phyloP scores from a whole-genome alignment of 2,329 filamentous ascomycete species.

The Trichothecium roseum region DNA sequence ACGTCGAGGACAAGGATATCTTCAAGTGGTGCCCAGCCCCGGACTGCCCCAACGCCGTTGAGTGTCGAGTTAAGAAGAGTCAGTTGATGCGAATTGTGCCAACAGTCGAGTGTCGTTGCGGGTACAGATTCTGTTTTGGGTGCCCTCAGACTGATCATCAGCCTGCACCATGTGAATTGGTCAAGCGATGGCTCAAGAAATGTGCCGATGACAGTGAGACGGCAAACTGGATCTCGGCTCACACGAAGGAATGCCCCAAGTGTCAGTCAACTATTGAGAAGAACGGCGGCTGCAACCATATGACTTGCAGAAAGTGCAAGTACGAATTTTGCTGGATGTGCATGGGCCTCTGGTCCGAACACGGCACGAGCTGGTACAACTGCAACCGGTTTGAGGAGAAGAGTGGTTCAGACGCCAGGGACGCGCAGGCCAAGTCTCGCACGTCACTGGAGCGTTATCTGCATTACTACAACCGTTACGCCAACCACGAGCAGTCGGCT shows the following conservation, averaged over 20 bases:
- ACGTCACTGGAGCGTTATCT: conserved; percentile 92
- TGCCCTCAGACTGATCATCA: conserved; percentile 86
- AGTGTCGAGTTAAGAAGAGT: conserved; percentile 80
- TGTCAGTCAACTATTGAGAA: conserved; percentile 98
- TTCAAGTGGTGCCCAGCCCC: conserved; percentile 97
- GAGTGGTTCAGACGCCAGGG: conserved; percentile 79
- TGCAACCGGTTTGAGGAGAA: conserved; percentile 97
- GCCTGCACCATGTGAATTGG: conserved; percentile 79
- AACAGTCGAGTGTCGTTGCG: conserved; percentile 77
- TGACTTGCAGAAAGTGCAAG: conserved; percentile 93
- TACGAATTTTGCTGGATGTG: conserved; percentile 99
- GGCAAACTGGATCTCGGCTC: conserved; percentile 98
- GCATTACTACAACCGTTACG: conserved; percentile 98
- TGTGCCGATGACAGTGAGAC: conserved; percentile 98
- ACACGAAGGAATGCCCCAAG: conserved; percentile 95
- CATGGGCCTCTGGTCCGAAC: conserved; percentile 97
- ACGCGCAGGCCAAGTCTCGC: conserved; percentile 83
- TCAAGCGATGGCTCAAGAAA: conserved; percentile 95
- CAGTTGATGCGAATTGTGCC: conserved; percentile 79
- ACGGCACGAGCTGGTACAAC: conserved; percentile 99
- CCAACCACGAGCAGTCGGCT: conserved; percentile 96
- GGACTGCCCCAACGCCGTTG: conserved; percentile 89
- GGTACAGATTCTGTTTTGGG: conserved; percentile 88
- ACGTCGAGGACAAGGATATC: conserved; percentile 92
- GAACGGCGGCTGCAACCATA: conserved; percentile 96